Conservation (phyloP, 768 basidiomycete genomes). For the Crucibulum laeve region DNA sequence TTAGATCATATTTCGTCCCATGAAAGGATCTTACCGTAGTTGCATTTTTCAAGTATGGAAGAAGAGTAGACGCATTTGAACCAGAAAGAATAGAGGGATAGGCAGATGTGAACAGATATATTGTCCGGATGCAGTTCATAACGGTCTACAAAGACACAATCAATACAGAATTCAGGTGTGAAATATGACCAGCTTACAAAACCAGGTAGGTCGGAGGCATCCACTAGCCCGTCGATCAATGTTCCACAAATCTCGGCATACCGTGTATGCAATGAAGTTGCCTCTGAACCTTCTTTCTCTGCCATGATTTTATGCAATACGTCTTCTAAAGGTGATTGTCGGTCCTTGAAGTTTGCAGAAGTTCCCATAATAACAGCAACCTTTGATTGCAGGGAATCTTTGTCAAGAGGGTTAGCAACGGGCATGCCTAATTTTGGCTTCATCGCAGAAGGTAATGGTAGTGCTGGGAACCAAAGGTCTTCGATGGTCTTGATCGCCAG, state of each 20-base stretch:
- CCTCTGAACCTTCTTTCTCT: conserved; percentile 60
- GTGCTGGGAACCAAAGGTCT: conserved; percentile 79
- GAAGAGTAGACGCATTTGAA: conserved; percentile 74
- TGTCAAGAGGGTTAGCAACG: conserved; percentile 36
- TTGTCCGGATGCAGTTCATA: conserved; percentile 79
- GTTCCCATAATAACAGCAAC: conserved; percentile 86
- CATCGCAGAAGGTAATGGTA: conserved; percentile 24
- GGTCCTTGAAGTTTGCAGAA: conserved; percentile 75
- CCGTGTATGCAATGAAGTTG: conserved; percentile 51
- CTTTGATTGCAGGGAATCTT: conserved; percentile 53
- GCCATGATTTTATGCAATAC: conserved; percentile 78
- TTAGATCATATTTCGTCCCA: neutral
- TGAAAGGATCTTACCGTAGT: conserved; percentile 51
- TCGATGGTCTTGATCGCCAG: conserved; percentile 86
- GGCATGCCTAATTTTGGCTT: conserved; percentile 29
- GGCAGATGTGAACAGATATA: conserved; percentile 78
- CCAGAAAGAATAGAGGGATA: conserved; percentile 84
- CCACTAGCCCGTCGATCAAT: conserved; percentile 85
- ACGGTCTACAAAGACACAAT: conserved; percentile 57
- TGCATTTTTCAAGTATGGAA: conserved; percentile 88
- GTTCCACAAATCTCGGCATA: conserved; percentile 81
- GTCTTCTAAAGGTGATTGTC: conserved; percentile 81
- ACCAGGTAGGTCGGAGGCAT: conserved; percentile 74
- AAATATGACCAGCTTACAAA: conserved; percentile 48
- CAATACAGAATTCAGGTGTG: conserved; percentile 1